Conservation (phyloP, 352 stramenopile genomes). For the Paralagenidium karlingii region DNA sequence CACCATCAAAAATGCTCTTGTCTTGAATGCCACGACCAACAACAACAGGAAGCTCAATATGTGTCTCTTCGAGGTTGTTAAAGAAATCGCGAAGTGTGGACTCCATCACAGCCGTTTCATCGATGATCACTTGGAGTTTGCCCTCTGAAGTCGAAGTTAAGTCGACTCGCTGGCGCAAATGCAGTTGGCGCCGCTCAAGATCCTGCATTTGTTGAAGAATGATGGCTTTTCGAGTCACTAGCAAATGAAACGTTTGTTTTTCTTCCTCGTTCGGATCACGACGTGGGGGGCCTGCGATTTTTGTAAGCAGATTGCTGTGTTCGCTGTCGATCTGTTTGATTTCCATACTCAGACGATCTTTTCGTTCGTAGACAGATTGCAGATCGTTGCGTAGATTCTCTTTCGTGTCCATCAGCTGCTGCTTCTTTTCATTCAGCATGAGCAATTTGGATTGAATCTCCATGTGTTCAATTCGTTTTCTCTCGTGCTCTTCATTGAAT, state of each 20-base stretch:
- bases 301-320: conserved; percentile 27
- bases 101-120: too few species aligned
- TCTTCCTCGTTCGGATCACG: conserved; percentile 45
- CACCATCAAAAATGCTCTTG: neutral
- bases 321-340: conserved; percentile 32
- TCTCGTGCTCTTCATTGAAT: conserved; percentile 36
- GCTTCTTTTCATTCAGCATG: conserved; percentile 37
- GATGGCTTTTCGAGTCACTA: conserved; percentile 28
- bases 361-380: conserved; percentile 29
- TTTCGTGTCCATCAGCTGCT: conserved; percentile 26
- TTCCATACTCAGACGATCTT: conserved; percentile 24
- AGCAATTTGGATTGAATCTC: conserved; percentile 37
- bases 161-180: too few species aligned
- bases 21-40: conserved; percentile 19
- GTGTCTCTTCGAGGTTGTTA: conserved; percentile 1
- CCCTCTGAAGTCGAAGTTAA: too few species aligned
- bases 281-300: conserved; percentile 40
- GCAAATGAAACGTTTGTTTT: conserved; percentile 41
- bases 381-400: conserved; percentile 22
- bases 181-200: too few species aligned
- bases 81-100: too few species aligned
- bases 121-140: too few species aligned
- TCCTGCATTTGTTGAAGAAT: conserved; percentile 36
- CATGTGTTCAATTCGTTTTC: conserved; percentile 25
- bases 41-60: conserved; percentile 21